Conservation (phyloP, 306 rosid genomes). For the Gillenia trifoliata region DNA sequence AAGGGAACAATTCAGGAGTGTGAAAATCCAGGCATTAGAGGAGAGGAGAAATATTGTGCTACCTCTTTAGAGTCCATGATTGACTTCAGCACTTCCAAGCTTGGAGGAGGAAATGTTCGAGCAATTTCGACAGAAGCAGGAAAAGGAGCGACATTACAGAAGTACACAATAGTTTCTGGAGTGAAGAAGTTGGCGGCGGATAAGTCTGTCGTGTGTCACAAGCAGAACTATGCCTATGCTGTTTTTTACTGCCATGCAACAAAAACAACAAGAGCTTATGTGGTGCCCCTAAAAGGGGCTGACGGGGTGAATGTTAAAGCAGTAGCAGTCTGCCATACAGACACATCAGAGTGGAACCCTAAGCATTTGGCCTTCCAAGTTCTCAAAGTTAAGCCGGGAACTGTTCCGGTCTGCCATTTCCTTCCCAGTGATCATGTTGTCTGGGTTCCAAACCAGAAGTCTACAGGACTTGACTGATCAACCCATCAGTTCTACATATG, state of each 20-base stretch:
- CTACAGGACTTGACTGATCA: neutral
- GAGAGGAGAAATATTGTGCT: constrained; percentile 76
- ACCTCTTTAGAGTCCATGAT: constrained; percentile 86
- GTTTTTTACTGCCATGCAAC: constrained; percentile 74
- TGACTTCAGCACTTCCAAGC: constrained; percentile 62
- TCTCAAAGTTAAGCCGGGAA: constrained; percentile 76
- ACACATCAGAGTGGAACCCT: constrained; percentile 79
- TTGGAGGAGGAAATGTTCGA: constrained; percentile 55
- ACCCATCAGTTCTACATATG: neutral
- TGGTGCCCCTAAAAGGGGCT: constrained; percentile 48
- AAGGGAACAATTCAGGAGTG: constrained; percentile 53
- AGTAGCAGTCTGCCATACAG: constrained; percentile 65
- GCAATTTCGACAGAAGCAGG: constrained; percentile 58
- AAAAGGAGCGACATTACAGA: constrained; percentile 33
- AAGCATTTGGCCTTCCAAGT: constrained; percentile 77
- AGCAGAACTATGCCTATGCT: constrained; percentile 61
- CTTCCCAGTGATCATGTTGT: constrained; percentile 81
- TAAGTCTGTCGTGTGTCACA: constrained; percentile 65
- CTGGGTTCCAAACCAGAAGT: constrained; percentile 52
- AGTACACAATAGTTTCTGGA: constrained; percentile 32
- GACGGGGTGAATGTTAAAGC: constrained; percentile 57
- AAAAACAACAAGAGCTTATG: constrained; percentile 29
- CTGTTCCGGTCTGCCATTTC: constrained; percentile 73
- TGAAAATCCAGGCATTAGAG: constrained; percentile 31
- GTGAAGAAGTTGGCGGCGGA: constrained; percentile 35